Base-by-base conservation (phyloP, 805 yeast genomes). In the Monosporozyma unispora region DNA sequence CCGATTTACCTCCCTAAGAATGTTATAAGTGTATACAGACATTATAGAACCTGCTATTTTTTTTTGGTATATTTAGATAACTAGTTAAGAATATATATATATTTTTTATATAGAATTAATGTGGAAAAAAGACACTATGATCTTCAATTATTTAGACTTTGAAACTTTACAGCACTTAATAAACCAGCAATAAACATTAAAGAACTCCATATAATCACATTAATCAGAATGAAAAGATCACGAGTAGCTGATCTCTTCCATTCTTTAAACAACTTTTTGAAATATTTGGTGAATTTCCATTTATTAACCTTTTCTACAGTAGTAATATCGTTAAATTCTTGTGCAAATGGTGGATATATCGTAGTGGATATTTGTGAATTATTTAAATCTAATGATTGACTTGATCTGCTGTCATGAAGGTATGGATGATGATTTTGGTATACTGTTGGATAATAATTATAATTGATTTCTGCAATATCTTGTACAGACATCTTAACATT, bases 151-250 rank as follows among this genome's bases (percentile, higher is more conserved):
- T 22, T 18, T 12, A 44, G 4, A 16, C 31, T 40, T 39, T 21
- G 27, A 21, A 39, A 10, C 11, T 39, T 27, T 18, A 49, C 44
- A 3, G 59, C 52, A 41, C 49, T 35, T 21, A 38, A 16, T 19
- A 55, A 23, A 10, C 63, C 63, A 2, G 45, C 33, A 8, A 49
- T 27, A 38, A 58, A 61, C 4, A 56, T 50, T 8, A 48, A 11
- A 1, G 49, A 10, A 33, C 61, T 56, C 63, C 64, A 61, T 1
- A 51, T 3, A 7, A 51, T 47, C 55, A 60, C 52, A 11, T 48
- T 19, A 4, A 52, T 19, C 3, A 60, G 44, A 6, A 55, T 54
- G 35, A 55, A 56, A 3, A 46, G 22, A 48, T 53, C 54, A 29
- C 52, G 56, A 31, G 42, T 48, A 23, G 55, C 58, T 6, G 52